These are phyloP conservation scores for Schizonepeta tenuifolia DNA, from an alignment of 257 asterid genomes.

Conservation along the genomic window DNA sequence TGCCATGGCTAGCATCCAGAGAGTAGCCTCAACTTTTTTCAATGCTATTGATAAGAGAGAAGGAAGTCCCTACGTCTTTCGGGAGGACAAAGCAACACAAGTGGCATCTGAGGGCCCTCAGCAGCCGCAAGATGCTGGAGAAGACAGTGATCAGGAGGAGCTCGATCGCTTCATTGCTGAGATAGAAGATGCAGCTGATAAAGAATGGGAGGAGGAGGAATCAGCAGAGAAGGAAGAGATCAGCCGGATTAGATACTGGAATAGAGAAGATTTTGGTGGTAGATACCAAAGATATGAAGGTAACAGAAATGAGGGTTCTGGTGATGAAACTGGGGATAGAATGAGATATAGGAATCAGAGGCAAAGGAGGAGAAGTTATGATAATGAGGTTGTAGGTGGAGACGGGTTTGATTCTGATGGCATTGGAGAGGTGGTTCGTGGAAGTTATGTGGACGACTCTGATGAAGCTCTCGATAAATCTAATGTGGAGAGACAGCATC, in stretches of 20 bases:
- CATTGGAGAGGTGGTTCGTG: conserved; percentile 31
- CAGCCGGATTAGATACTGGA: conserved; percentile 71
- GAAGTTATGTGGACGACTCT: conserved; percentile 42
- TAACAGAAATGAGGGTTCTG: conserved; percentile 52
- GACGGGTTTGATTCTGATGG: conserved; percentile 52
- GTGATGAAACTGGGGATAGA: conserved; percentile 51
- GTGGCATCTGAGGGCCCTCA: conserved; percentile 38
- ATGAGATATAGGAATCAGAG: conserved; percentile 50
- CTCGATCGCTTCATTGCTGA: conserved; percentile 95
- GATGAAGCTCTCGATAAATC: conserved; percentile 33
- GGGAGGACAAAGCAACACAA: conserved; percentile 51
- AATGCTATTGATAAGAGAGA: conserved; percentile 92
- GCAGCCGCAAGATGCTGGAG: conserved; percentile 57
- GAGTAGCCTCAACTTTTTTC: conserved; percentile 97
- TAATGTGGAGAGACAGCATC: conserved; percentile 46
- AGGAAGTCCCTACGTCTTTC: conserved; percentile 88
- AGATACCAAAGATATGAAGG: conserved; percentile 54
- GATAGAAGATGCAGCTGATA: conserved; percentile 95
- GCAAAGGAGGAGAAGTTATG: conserved; percentile 42
- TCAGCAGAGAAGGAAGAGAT: conserved; percentile 83
- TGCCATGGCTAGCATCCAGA: conserved; percentile 98
- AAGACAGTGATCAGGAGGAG: conserved; percentile 96
- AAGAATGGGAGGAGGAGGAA: conserved; percentile 97
- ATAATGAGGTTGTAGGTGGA: conserved; percentile 51
- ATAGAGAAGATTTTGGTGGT: conserved; percentile 66